phyloP scores from a whole-genome alignment of 2,329 filamentous ascomycete species.

The Pseudocercospora fijiensis region DNA sequence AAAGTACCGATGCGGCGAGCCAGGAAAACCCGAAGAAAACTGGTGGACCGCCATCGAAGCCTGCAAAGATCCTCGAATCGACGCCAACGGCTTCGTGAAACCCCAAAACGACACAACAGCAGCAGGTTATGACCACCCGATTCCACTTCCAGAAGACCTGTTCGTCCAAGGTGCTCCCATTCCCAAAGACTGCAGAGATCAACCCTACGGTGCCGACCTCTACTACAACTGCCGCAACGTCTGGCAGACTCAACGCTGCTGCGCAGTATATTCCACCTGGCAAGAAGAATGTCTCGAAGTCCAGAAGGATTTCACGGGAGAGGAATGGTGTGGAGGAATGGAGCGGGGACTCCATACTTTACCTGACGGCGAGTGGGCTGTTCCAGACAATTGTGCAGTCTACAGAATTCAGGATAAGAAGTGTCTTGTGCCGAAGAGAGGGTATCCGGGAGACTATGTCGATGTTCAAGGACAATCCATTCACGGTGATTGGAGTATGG shows the following conservation, averaged over 20 bases:
- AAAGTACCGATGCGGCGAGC: not conserved
- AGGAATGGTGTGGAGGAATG: not conserved
- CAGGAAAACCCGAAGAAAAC: not conserved
- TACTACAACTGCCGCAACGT: not conserved
- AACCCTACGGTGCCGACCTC: not conserved
- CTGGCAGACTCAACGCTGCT: not conserved
- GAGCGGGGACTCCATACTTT: not conserved
- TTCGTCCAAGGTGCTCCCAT: not conserved
- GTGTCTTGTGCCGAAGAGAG: not conserved
- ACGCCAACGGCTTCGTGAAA: not conserved
- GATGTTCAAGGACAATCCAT: not conserved
- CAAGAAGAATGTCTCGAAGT: not conserved
- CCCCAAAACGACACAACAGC: not conserved
- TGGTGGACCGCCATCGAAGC: not conserved
- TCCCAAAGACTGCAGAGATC: not conserved
- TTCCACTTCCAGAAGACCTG: not conserved
- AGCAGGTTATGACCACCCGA: not conserved
- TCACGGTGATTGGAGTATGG: not conserved
- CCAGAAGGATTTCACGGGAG: not conserved
- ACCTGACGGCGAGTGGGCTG: not conserved
- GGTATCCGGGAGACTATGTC: not conserved
- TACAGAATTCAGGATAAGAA: not conserved
- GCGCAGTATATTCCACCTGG: not conserved
- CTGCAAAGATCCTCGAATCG: not conserved
- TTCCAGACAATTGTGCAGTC: not conserved